phyloP scores from a whole-genome alignment of 2,329 filamentous ascomycete genomes.

The Cadophora sp. region DNA sequence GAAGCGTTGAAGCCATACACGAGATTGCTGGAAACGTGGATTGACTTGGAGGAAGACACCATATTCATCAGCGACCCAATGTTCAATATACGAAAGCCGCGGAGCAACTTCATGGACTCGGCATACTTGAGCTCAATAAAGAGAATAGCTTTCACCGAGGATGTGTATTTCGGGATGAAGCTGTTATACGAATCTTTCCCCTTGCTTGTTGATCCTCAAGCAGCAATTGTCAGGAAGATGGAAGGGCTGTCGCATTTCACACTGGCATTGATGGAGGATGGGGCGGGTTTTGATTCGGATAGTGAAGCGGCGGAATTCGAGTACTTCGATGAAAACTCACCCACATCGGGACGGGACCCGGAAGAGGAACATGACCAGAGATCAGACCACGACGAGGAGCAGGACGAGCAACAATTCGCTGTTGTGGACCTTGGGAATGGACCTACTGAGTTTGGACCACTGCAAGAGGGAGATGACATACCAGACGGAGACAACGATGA shows the following conservation, averaged over 20 bases:
- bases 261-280: conserved; percentile 11
- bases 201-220: not conserved
- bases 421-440: not conserved
- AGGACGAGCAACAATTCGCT: not conserved
- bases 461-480: not conserved
- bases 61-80: conserved; percentile 34
- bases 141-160: conserved; percentile 26
- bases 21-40: conserved; percentile 25
- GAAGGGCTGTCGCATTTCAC: conserved; percentile 9
- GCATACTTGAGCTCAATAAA: conserved; percentile 19
- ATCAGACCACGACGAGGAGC: not conserved
- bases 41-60: conserved; percentile 30
- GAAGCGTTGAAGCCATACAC: conserved; percentile 29
- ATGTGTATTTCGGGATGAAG: conserved; percentile 13
- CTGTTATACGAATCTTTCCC: not conserved
- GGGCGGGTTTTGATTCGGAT: conserved; percentile 3
- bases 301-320: conserved; percentile 4
- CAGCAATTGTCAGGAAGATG: conserved; percentile 13
- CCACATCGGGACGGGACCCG: not conserved
- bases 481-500: not conserved
- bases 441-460: not conserved
- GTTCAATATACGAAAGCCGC: conserved; percentile 24
- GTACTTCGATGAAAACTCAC: conserved; percentile 6
- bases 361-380: conserved; percentile 1
- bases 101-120: conserved; percentile 20